These are phyloP conservation scores for Larix sibirica DNA, from an alignment of 83 land plant species.

Conservation along the genomic window DNA sequence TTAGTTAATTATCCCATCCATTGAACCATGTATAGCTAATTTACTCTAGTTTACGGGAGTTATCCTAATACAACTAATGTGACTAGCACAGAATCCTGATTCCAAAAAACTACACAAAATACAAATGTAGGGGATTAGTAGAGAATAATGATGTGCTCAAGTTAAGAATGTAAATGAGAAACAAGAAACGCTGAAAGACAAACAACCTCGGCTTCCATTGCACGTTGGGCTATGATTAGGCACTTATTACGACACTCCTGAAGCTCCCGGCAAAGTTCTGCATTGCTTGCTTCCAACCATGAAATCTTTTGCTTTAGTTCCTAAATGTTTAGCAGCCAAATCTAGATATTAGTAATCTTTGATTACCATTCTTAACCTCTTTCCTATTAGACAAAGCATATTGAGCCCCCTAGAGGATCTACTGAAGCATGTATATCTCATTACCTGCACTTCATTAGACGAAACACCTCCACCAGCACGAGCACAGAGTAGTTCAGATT, in stretches of 20 bases:
- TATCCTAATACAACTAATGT: background rate
- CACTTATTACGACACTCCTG: conserved; percentile 62
- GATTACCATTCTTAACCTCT: background rate
- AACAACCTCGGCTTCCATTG: conserved; percentile 62
- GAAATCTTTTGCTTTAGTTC: conserved; percentile 87
- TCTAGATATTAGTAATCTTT: background rate
- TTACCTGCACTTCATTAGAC: conserved; percentile 72
- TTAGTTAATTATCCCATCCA: background rate
- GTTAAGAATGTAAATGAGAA: background rate
- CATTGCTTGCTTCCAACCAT: conserved; percentile 94
- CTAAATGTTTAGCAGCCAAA: conserved; percentile 27
- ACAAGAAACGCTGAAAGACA: background rate
- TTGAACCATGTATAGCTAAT: background rate
- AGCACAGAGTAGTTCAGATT: conserved; percentile 91
- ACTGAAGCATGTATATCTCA: background rate
- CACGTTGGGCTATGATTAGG: conserved; percentile 38
- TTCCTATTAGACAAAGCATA: background rate
- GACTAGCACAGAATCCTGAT: background rate
- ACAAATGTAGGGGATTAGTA: background rate
- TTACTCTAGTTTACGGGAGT: background rate
- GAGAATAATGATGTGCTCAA: background rate
- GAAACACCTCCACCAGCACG: conserved; percentile 60
- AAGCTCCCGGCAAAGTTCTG: conserved; percentile 72
- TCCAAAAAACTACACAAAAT: background rate
- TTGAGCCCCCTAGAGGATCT: background rate